These are phyloP conservation scores for Suillus hirtellus DNA, from an alignment of 768 basidiomycete genomes.

Conservation along the genomic window DNA sequence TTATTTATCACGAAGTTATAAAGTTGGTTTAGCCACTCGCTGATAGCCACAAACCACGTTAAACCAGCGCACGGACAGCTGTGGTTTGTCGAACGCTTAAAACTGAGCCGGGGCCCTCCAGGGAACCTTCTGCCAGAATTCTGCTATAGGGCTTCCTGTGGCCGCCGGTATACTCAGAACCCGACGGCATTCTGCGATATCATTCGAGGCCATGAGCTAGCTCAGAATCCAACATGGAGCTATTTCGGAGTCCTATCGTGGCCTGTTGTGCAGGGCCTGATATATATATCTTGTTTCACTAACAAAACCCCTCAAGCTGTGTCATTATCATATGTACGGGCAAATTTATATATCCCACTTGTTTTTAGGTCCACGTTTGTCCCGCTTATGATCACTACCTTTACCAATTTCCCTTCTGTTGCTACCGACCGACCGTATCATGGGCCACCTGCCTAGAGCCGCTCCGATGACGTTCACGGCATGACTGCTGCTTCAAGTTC, in stretches of 20 bases:
- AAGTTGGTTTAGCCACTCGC: slow-evolving; percentile 15
- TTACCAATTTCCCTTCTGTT: neutral
- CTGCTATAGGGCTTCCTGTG: neutral
- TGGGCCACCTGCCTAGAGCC: neutral
- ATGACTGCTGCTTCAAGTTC: neutral
- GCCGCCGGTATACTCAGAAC: neutral
- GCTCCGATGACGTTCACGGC: neutral
- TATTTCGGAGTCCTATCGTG: slow-evolving; percentile 5
- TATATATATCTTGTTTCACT: slow-evolving; percentile 1
- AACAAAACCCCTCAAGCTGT: neutral
- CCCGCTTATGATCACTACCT: slow-evolving; percentile 11
- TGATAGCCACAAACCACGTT: slow-evolving; percentile 5
- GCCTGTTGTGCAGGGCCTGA: slow-evolving; percentile 7
- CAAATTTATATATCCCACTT: slow-evolving; percentile 8
- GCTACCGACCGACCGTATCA: neutral
- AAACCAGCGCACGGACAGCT: slow-evolving; percentile 8
- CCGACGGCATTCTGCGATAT: slow-evolving; percentile 5
- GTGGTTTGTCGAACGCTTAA: neutral
- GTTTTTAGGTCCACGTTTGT: slow-evolving; percentile 16
- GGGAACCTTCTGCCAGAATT: neutral
- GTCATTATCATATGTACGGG: slow-evolving; percentile 2
- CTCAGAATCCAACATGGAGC: neutral
- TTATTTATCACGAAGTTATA: slow-evolving; percentile 22
- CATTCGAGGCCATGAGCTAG: neutral
- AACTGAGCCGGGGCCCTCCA: neutral